A percentile compares a stretch with the other conserved stretches of the same genome.
phyloP scores from a whole-genome alignment of 371 early-diverging fungal genomes.

The Mucor lusitanicus region DNA sequence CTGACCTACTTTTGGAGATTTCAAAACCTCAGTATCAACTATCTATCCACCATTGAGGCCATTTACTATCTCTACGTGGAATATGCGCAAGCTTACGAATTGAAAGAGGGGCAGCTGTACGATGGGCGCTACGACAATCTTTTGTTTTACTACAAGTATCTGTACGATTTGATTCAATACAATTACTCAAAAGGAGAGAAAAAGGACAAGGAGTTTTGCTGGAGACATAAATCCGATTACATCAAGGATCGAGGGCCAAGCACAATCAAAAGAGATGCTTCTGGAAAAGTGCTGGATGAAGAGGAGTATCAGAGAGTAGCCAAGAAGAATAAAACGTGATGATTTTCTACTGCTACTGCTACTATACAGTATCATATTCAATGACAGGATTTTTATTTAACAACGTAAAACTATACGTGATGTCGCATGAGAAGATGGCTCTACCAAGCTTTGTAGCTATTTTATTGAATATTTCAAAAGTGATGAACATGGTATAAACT shows the following conservation, averaged over 20 bases:
- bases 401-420: too few relatives aligned
- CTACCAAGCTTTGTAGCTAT: too few relatives aligned
- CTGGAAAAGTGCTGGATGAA: not conserved
- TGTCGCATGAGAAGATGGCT: too few relatives aligned
- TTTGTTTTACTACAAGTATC: conserved; percentile 85
- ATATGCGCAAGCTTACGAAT: conserved; percentile 46
- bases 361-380: too few relatives aligned
- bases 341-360: too few relatives aligned
- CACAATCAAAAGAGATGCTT: conserved; percentile 2
- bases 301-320: not conserved
- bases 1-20: conserved; percentile 91
- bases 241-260: conserved; percentile 14
- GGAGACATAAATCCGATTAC: conserved; percentile 21
- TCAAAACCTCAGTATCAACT: conserved; percentile 71
- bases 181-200: conserved; percentile 49
- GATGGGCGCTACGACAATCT: conserved; percentile 83
- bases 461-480: too few relatives aligned
- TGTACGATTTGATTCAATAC: conserved; percentile 84
- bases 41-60: conserved; percentile 93
- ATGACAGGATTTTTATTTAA: too few relatives aligned
- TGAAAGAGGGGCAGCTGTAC: conserved; percentile 38
- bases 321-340: not conserved
- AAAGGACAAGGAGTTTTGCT: conserved; percentile 19
- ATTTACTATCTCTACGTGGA: conserved; percentile 90
- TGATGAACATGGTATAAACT: too few relatives aligned